Evolutionary conservation across 2,329 filamentous ascomycete genomes (phyloP).

Genomic region (Phialemonium atrogriseum): DNA sequence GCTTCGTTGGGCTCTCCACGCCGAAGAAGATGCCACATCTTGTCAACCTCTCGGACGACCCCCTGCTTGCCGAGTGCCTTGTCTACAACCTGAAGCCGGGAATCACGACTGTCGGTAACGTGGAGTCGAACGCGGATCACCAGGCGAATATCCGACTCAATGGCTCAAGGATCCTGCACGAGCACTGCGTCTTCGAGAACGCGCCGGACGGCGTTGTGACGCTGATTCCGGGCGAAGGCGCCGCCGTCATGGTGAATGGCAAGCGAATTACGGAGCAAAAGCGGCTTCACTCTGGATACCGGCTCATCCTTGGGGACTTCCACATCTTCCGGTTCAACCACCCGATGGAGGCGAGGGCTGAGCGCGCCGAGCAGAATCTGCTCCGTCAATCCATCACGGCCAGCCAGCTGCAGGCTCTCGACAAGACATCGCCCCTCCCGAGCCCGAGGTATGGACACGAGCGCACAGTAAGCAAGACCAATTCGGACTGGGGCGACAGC

Average conservation of each 20-base stretch:
- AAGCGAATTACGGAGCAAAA: slow-evolving; percentile 80
- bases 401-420: slow-evolving; percentile 52
- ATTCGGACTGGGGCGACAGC: slow-evolving; percentile 71
- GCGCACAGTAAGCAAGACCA: slow-evolving; percentile 66
- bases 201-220: slow-evolving; percentile 81
- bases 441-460: slow-evolving; percentile 60
- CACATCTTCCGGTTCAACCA: slow-evolving; percentile 99
- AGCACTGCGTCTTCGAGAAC: slow-evolving; percentile 94
- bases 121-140: slow-evolving; percentile 67
- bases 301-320: slow-evolving; percentile 94
- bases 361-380: slow-evolving; percentile 80
- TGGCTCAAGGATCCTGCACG: slow-evolving; percentile 81
- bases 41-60: slow-evolving; percentile 94
- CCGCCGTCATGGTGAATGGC: slow-evolving; percentile 96
- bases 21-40: slow-evolving; percentile 99
- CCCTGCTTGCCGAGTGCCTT: slow-evolving; percentile 86
- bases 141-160: slow-evolving; percentile 88
- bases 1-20: slow-evolving; percentile 88
- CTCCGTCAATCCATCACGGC: slow-evolving; percentile 73
- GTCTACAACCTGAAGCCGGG: slow-evolving; percentile 98
- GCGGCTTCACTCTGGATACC: slow-evolving; percentile 81
- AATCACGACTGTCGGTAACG: slow-evolving; percentile 87
- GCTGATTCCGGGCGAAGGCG: slow-evolving; percentile 79
- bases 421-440: slow-evolving; percentile 46
- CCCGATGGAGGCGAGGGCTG: slow-evolving; percentile 87